phyloP scores from a whole-genome alignment of 1,284 basidiomycete genomes.

The Leucoagaricus sp. region DNA sequence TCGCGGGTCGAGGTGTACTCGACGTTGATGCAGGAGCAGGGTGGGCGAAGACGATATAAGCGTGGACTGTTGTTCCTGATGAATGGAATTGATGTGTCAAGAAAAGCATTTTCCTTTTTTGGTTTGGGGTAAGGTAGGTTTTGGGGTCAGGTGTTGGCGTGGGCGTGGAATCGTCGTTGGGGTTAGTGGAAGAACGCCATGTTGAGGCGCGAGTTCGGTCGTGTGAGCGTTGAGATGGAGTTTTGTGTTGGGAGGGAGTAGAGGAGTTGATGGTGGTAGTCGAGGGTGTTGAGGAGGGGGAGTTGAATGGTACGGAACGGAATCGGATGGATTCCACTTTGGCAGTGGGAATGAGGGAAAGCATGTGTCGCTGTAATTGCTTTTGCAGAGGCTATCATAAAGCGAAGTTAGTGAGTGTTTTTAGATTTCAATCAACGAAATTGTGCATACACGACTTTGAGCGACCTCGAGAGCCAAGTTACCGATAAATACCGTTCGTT shows the following conservation, averaged over 20 bases:
- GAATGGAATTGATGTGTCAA: conserved; percentile 90
- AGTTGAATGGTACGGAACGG: conserved; percentile 67
- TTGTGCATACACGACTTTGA: conserved; percentile 64
- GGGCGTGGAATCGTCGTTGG: no score
- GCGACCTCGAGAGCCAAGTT: conserved; percentile 82
- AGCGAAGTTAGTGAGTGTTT: neutral
- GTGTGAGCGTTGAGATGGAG: conserved; percentile 43
- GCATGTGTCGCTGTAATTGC: conserved; percentile 71
- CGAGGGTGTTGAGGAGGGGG: conserved; percentile 38
- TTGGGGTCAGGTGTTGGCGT: conserved; percentile 53
- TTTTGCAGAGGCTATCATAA: conserved; percentile 57
- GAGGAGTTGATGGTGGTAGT: conserved; percentile 57
- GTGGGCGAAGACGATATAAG: conserved; percentile 88
- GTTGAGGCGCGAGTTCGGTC: conserved; percentile 61
- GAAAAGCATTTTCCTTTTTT: conserved; percentile 95
- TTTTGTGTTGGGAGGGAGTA: conserved; percentile 28
- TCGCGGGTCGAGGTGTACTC: conserved; percentile 42
- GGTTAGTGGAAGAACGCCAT: conserved; percentile 56
- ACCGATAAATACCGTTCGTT: conserved; percentile 91
- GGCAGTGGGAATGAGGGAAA: conserved; percentile 65
- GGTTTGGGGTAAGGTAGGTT: conserved; percentile 73
- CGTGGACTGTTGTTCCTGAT: conserved; percentile 71
- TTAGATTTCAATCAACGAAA: neutral
- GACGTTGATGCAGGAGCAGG: conserved; percentile 40
- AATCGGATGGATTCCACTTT: conserved; percentile 73